A percentile compares a stretch with the other conserved stretches of the same genome.
phyloP scores from a whole-genome alignment of 306 rosid species.

The Quercus dentata region DNA sequence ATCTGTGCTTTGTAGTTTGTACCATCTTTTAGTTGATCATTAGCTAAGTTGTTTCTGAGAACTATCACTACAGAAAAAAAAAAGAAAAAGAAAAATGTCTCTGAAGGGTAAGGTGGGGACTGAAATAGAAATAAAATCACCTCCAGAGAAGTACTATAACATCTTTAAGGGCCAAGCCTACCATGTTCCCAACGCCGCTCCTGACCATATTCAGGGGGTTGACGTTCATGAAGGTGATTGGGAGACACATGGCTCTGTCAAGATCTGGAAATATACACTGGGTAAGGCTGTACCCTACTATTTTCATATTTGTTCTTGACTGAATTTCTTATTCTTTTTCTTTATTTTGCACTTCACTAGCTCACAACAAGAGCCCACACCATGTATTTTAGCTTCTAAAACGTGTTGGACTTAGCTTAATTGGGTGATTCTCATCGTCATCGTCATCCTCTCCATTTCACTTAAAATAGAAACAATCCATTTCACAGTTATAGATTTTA shows the following conservation, averaged over 20 bases:
- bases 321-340: not conserved
- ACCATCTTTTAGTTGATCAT: not conserved
- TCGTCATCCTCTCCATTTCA: too few relatives aligned
- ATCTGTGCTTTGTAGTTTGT: not conserved
- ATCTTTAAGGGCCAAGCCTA: too few relatives aligned
- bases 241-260: conserved; percentile 41
- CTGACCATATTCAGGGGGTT: too few relatives aligned
- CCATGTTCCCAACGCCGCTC: too few relatives aligned
- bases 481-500: too few relatives aligned
- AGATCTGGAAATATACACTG: conserved; percentile 32
- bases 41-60: too few relatives aligned
- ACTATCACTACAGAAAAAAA: not conserved
- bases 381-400: too few relatives aligned
- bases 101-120: conserved; percentile 30
- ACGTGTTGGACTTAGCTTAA: too few relatives aligned
- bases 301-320: not conserved
- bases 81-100: conserved; percentile 10
- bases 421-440: too few relatives aligned
- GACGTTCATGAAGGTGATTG: conserved; percentile 38
- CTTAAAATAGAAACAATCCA: too few relatives aligned
- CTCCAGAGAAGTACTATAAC: too few relatives aligned
- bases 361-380: not conserved
- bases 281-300: conserved; percentile 11
- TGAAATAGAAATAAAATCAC: conserved; percentile 18
- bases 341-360: not conserved